A percentile compares a stretch with the other conserved stretches of the same genome.
Evolutionary conservation across 257 asterid species (phyloP).

Genomic region (Solanum chilense): DNA sequence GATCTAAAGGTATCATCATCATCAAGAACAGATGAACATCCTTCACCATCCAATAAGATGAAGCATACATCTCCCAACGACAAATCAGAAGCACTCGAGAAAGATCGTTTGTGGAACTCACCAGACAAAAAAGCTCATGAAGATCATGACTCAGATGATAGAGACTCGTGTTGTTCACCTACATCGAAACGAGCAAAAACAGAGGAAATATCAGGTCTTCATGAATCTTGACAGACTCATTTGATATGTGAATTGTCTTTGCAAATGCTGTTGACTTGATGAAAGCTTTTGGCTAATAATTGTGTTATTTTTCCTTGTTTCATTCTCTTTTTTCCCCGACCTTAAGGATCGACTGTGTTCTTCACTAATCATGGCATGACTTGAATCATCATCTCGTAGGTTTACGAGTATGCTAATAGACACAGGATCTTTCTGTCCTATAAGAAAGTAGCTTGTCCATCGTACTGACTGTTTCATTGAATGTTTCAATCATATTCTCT

Average conservation of each 20-base stretch:
- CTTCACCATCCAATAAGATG: slow-evolving; percentile 2
- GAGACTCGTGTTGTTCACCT: slow-evolving; percentile 1
- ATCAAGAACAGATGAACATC: slow-evolving; percentile 17
- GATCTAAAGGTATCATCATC: slow-evolving; percentile 25
- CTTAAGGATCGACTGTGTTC: not conserved
- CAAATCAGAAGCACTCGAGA: slow-evolving; percentile 16
- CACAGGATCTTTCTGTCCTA: not conserved
- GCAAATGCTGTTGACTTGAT: slow-evolving; percentile 1
- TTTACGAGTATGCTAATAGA: not conserved
- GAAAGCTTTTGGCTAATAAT: not conserved
- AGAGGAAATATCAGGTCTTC: slow-evolving; percentile 9
- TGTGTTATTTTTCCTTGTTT: not conserved
- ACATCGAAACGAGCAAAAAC: slow-evolving; percentile 34
- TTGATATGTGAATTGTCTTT: not conserved
- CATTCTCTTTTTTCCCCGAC: not conserved
- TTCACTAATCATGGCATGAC: not conserved
- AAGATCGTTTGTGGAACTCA: slow-evolving; percentile 4
- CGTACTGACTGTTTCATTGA: not conserved
- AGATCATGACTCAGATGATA: slow-evolving; percentile 14
- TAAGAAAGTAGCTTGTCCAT: not conserved
- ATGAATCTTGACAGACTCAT: not conserved
- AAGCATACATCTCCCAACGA: slow-evolving; percentile 12
- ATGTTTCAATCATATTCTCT: not conserved
- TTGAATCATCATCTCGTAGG: not conserved
- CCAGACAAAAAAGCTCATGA: slow-evolving; percentile 12